Conservation (phyloP, 768 basidiomycete genomes). For the Sistotremastrum suecicum region DNA sequence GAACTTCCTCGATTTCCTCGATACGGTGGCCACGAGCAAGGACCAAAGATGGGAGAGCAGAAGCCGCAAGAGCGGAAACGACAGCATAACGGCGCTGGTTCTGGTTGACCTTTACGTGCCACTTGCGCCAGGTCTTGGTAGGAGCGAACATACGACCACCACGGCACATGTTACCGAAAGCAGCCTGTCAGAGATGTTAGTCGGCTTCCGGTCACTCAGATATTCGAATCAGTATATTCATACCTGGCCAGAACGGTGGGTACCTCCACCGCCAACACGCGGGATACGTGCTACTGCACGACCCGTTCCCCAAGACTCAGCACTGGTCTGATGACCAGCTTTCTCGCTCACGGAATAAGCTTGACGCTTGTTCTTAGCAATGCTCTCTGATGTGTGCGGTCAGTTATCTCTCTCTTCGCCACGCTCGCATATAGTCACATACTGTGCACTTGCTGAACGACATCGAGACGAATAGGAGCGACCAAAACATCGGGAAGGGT, state of each 20-base stretch:
- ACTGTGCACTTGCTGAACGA: conserved; percentile 99
- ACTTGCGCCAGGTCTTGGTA: conserved; percentile 98
- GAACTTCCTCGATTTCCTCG: conserved; percentile 93
- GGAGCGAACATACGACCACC: conserved; percentile 99
- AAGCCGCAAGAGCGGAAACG: conserved; percentile 95
- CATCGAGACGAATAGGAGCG: conserved; percentile 96
- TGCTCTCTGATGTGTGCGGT: conserved; percentile 54
- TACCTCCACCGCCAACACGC: conserved; percentile 98
- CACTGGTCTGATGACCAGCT: conserved; percentile 97
- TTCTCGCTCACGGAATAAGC: conserved; percentile 94
- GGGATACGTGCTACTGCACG: conserved; percentile 99
- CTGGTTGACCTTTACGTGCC: conserved; percentile 99
- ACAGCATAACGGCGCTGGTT: conserved; percentile 97
- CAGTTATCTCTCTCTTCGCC: conserved; percentile 4
- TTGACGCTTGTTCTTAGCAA: conserved; percentile 96
- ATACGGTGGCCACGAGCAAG: conserved; percentile 98
- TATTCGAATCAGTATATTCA: conserved; percentile 10
- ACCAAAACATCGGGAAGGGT: conserved; percentile 93
- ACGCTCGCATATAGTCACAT: conserved; percentile 24
- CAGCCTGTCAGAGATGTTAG: conserved; percentile 41
- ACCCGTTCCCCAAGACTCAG: conserved; percentile 99
- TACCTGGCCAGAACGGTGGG: conserved; percentile 95
- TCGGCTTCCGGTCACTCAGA: neutral
- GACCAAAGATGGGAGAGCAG: conserved; percentile 94
- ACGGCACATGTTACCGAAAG: conserved; percentile 99